phyloP scores from a whole-genome alignment of 495 filamentous ascomycete species.

The Daldinia decipiens region DNA sequence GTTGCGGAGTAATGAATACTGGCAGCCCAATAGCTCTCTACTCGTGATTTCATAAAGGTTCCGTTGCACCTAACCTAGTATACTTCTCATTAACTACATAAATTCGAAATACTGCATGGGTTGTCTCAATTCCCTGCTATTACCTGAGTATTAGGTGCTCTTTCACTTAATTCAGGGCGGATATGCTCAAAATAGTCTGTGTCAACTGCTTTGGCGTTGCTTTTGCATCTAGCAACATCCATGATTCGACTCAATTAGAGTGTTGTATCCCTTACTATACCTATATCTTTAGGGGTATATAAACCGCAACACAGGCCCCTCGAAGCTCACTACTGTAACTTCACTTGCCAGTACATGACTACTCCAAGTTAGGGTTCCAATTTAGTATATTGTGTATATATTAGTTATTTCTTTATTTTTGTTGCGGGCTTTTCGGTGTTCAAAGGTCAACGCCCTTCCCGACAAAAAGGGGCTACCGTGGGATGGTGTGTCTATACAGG shows the following conservation, averaged over 20 bases:
- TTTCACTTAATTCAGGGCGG: not conserved
- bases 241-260: not conserved
- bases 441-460: constrained; percentile 45
- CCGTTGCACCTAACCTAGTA: constrained; percentile 33
- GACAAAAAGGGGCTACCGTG: not conserved
- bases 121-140: not conserved
- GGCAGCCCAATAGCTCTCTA: constrained; percentile 22
- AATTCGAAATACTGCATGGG: not conserved
- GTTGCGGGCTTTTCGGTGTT: constrained; percentile 41
- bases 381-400: not conserved
- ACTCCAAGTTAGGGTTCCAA: too few relatives aligned
- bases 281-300: not conserved
- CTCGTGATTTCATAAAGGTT: constrained; percentile 19
- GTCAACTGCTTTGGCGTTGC: not conserved
- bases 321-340: not conserved
- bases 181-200: not conserved
- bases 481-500: too few relatives aligned
- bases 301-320: not conserved
- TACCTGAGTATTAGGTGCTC: not conserved
- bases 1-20: constrained; percentile 5
- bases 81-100: constrained; percentile 12
- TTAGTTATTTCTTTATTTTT: not conserved
- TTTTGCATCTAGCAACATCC: not conserved
- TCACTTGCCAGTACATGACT: too few relatives aligned
- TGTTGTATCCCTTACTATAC: too few relatives aligned